These are phyloP conservation scores for Calendula officinalis DNA, from an alignment of 129 eudicot species.

Conservation along the genomic window DNA sequence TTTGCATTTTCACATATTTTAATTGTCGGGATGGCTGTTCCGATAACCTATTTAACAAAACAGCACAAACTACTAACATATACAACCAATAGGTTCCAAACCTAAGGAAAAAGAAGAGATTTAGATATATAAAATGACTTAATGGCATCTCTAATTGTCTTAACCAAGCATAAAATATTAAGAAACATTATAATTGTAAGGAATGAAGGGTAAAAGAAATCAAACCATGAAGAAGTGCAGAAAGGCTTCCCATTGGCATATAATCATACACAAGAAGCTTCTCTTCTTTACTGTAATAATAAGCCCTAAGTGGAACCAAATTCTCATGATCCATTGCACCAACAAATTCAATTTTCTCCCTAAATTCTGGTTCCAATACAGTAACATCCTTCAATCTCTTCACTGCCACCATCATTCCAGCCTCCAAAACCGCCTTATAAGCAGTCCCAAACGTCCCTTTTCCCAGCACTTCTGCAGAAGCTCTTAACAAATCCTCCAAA, in stretches of 20 bases:
- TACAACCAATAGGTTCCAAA: neutral
- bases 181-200: neutral
- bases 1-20: neutral
- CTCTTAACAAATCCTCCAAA: conserved; percentile 87
- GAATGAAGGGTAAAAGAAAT: conserved; percentile 3
- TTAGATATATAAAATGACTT: neutral
- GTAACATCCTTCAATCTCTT: conserved; percentile 93
- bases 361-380: conserved; percentile 57
- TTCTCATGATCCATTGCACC: conserved; percentile 88
- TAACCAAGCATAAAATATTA: neutral
- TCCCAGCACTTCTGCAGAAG: conserved; percentile 80
- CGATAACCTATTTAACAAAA: neutral
- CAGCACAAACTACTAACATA: conserved; percentile 5
- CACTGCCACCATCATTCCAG: conserved; percentile 82
- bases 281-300: conserved; percentile 81
- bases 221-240: conserved; percentile 89
- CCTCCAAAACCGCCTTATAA: conserved; percentile 88
- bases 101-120: neutral
- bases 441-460: conserved; percentile 63
- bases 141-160: neutral
- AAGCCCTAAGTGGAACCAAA: conserved; percentile 87
- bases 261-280: conserved; percentile 92
- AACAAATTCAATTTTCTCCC: conserved; percentile 75
- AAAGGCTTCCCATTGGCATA: conserved; percentile 95
- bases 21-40: neutral